Evolutionary conservation across 176 grass and related monocot genomes (phyloP).

Genomic region (Carex kokanica): DNA sequence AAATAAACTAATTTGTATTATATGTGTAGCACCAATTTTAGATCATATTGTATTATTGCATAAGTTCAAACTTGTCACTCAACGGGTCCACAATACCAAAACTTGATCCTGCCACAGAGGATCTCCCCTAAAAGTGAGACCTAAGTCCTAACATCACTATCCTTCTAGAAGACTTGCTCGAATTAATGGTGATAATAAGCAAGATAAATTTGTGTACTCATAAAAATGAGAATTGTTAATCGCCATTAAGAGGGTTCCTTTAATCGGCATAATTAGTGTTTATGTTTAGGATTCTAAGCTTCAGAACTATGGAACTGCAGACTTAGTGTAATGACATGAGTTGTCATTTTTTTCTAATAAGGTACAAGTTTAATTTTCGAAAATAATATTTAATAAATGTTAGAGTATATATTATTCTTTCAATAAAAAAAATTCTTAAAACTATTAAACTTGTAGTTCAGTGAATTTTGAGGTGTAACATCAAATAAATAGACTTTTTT

Average conservation of each 20-base stretch:
- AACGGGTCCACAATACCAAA: not conserved
- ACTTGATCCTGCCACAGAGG: not conserved
- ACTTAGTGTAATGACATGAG: too few species aligned
- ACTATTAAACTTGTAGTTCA: too few species aligned
- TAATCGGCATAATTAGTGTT: not conserved
- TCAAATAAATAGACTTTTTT: not conserved
- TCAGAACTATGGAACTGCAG: too few species aligned
- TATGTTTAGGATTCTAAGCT: not conserved
- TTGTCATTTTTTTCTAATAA: too few species aligned
- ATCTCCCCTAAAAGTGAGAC: not conserved
- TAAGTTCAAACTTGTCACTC: not conserved
- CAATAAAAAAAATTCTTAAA: too few species aligned
- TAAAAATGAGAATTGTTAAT: not conserved
- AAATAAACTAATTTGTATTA: too few species aligned
- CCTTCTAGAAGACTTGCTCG: constrained; percentile 6
- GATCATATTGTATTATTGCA: not conserved
- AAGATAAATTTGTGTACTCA: not conserved
- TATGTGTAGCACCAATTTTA: too few species aligned
- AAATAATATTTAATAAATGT: too few species aligned
- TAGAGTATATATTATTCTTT: too few species aligned
- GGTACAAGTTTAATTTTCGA: too few species aligned
- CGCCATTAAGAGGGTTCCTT: not conserved
- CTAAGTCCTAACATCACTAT: not conserved
- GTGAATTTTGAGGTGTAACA: not conserved
- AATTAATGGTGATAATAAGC: not conserved